phyloP scores from a whole-genome alignment of 805 yeast species.

The Yamadazyma phyllophila region DNA sequence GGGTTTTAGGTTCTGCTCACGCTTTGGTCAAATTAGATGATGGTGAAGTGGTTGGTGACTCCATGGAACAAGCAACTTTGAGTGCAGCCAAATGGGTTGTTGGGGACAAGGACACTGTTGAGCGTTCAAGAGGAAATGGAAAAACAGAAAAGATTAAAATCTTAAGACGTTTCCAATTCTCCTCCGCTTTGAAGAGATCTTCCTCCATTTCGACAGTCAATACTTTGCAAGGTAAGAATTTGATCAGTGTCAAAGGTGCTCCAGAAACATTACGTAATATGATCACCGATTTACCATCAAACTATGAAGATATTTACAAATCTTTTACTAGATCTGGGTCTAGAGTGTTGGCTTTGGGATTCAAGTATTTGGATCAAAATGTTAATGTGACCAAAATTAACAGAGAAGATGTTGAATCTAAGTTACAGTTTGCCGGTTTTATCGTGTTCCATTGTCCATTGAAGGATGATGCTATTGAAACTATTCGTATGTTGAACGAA shows the following conservation, averaged over 20 bases:
- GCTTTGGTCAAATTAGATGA: constrained; percentile 92
- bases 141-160: constrained; percentile 58
- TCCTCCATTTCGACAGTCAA: constrained; percentile 70
- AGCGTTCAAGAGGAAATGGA: constrained; percentile 33
- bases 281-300: constrained; percentile 66
- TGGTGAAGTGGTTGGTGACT: constrained; percentile 98
- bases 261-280: constrained; percentile 90
- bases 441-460: constrained; percentile 96
- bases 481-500: constrained; percentile 88
- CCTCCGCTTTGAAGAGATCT: constrained; percentile 93
- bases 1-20: constrained; percentile 90
- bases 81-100: constrained; percentile 85
- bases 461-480: constrained; percentile 87
- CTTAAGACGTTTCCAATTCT: constrained; percentile 93
- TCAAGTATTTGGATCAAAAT: constrained; percentile 61
- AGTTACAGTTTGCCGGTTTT: constrained; percentile 82
- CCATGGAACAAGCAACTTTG: constrained; percentile 97
- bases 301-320: constrained; percentile 83
- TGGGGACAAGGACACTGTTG: constrained; percentile 70
- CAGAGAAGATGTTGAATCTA: constrained; percentile 75
- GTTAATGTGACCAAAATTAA: constrained; percentile 53
- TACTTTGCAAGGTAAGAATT: constrained; percentile 46
- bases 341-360: constrained; percentile 93
- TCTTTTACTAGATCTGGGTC: constrained; percentile 93
- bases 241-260: constrained; percentile 95